Base-by-base conservation (phyloP, 2,329 filamentous ascomycete species). In the Alternaria solani region DNA sequence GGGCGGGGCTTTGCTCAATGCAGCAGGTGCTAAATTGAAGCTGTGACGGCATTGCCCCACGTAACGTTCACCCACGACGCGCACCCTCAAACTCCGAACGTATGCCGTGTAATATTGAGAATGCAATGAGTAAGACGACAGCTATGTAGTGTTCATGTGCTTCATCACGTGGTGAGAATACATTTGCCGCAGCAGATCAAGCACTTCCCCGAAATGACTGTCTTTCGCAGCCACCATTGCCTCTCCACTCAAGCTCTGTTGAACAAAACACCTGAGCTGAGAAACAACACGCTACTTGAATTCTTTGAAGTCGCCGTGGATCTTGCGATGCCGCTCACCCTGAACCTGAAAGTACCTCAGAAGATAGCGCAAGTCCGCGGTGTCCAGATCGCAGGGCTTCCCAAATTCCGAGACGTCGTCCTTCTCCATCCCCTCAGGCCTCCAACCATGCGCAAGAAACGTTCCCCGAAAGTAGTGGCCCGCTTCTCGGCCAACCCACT, bases 1-100 rank as follows among this genome's bases (percentile, higher is more conserved):
- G 41, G 41, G 60, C 60, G 56, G 60, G 60, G 60, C 52, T 51
- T 53, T 25, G 42, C 60, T 56, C 20, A 38, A 62, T 60, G 12
- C 25, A 55, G 60, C 57, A 62, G 60, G 60, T 62, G 60, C 60
- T 55, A 39, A 39, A 12, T 14, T 25, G 41, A 46, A 51, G 12
- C 52, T 14, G 39, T 57, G 53, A 56, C 53, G 53, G 41, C 32
- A 42, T 44, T 48, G 47, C 53, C 53, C 53, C 57, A 57, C 57
- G 34, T 57, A 32, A 20, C 47, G 46, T 23, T 8, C 46, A 14
- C 34, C 7, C 28, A 57, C 20, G 20, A 39, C 6, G 36, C 44
- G 7, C 16, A 42, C 30, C 16, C 36, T 23, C 30, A 20, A n/a
- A 6, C 56, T 7, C 16, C 28, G 46, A n/a, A 14, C 2, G 9